Percentiles rank a stretch among this genome's conserved stretches.
These are phyloP conservation scores for Abrus precatorius DNA, from an alignment of 306 rosid species.

Conservation along the genomic window DNA sequence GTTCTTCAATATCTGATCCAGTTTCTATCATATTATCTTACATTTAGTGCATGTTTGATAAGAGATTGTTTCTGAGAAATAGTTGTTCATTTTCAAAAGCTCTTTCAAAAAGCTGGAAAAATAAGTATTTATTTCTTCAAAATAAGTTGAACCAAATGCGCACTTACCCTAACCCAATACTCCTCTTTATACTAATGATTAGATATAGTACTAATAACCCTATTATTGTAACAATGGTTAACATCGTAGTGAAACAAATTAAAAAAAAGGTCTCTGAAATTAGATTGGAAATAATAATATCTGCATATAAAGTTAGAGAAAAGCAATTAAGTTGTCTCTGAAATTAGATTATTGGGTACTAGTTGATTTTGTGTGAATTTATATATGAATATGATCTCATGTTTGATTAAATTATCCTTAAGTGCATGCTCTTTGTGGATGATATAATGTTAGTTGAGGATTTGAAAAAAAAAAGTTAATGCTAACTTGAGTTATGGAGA, in stretches of 20 bases:
- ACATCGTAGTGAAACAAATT: background rate
- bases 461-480: too few species aligned
- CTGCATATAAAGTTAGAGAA: constrained; percentile 4
- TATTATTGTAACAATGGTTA: constrained; percentile 4
- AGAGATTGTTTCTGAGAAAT: too few species aligned
- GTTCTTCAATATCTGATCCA: too few species aligned
- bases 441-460: too few species aligned
- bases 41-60: too few species aligned
- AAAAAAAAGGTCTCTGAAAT: background rate
- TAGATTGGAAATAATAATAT: constrained; percentile 21
- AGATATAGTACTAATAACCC: background rate
- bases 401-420: too few species aligned
- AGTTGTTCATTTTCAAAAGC: background rate
- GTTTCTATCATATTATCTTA: too few species aligned
- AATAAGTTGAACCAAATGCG: too few species aligned
- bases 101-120: background rate
- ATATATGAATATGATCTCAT: background rate
- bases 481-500: too few species aligned
- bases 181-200: background rate
- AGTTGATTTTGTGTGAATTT: background rate
- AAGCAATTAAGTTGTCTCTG: constrained; percentile 1
- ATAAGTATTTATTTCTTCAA: too few species aligned
- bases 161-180: too few species aligned
- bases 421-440: too few species aligned
- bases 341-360: constrained; percentile 7